Evolutionary conservation across 75 land plant species (phyloP), one percentile per base, ranked within the genome.

Genomic region (Adiantum capillusveneris): DNA sequence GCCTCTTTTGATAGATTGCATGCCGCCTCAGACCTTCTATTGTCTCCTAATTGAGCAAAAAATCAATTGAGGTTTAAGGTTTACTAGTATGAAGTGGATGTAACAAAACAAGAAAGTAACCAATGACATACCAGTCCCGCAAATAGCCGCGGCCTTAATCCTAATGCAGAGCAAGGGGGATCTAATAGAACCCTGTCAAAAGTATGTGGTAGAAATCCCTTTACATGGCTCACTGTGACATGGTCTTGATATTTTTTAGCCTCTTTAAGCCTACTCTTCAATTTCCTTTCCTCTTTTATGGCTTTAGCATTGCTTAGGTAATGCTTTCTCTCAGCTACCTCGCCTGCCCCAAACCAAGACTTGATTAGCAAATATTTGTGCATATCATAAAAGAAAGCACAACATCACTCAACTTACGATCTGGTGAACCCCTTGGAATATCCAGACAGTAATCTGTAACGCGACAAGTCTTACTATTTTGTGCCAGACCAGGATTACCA

Each of bases 131-230:
- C 97, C 85, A 83, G 80, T 17, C 78, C 96, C 55, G 83, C 79
- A 76, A 93, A 93, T 1, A 93, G 64, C 24, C 98, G 78, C 62
- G 98, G 98, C 55, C 98, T 66, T 63, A 93, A 65, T 30, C 98
- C 98, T 58, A 93, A 77, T 41, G 98, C 98, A 51, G 98, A 93
- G 60, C 98, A 93, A 57, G 98, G 98, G 60, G 98, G 96, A 74
- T 93, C 98, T 62, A 93, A 81, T 34, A 93, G 81, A 44, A 93
- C 87, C 1, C 87, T 62, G 57, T 93, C 96, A 81, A 93, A 93
- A 49, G 82, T 89, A 31, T 81, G 66, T 44, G 87, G 81, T 25
- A 20, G 7, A 75, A 89, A 93, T 19, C 98, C 90, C 65, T 79
- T 77, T 21, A 81, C 79, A 14, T 63, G 69, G 51, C 66, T 80